Evolutionary conservation across 2,329 filamentous ascomycete genomes (phyloP).

Genomic region (Aspergillus sp.): DNA sequence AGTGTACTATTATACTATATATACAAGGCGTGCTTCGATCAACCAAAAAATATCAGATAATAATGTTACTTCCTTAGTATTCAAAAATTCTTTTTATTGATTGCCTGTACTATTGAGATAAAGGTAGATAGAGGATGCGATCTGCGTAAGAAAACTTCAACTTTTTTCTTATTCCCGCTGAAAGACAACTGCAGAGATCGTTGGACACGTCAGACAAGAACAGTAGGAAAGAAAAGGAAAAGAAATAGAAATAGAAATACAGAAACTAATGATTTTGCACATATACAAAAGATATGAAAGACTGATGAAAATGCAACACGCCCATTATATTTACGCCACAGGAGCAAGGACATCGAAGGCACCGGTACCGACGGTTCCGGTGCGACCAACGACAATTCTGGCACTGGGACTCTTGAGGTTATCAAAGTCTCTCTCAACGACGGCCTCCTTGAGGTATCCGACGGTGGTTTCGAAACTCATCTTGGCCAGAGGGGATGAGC

Average conservation of each 20-base stretch:
- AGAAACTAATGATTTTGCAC: constrained; percentile 1
- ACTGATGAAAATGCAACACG: constrained; percentile 17
- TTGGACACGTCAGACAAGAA: constrained; percentile 35
- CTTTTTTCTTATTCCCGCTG: constrained; percentile 40
- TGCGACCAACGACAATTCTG: constrained; percentile 81
- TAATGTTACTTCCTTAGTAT: background rate
- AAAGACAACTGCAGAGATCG: constrained; percentile 40
- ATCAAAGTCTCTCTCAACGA: constrained; percentile 87
- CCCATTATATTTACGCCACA: constrained; percentile 38
- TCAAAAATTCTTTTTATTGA: constrained; percentile 1
- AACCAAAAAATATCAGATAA: background rate
- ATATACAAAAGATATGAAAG: background rate
- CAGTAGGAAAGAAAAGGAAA: background rate
- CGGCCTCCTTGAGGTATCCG: constrained; percentile 87
- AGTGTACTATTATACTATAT: constrained; percentile 8
- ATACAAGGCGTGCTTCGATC: constrained; percentile 1
- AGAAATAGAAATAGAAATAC: background rate
- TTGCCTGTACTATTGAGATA: constrained; percentile 11
- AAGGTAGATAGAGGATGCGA: constrained; percentile 26
- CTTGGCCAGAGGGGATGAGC: constrained; percentile 91
- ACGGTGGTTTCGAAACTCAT: constrained; percentile 99
- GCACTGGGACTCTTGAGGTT: constrained; percentile 82
- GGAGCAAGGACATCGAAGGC: constrained; percentile 80
- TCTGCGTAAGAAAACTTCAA: constrained; percentile 31
- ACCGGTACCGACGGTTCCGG: constrained; percentile 84